Evolutionary conservation across 2,329 filamentous ascomycete species (phyloP), one percentile per base, ranked within the genome.

Genomic region (Penicillium thymicola): DNA sequence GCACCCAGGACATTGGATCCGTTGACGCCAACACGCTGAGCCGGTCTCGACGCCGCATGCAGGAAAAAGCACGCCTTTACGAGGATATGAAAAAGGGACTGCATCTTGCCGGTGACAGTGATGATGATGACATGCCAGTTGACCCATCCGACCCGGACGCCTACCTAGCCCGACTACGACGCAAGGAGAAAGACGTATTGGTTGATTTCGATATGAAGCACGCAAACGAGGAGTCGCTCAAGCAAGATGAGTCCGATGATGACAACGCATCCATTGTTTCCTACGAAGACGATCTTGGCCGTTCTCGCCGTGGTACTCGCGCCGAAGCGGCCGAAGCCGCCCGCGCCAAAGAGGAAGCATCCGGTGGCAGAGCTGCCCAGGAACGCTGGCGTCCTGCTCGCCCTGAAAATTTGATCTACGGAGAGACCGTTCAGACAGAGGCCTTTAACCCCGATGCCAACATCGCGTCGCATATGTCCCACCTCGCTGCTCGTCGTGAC

Each of bases 121-220:
- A 72, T 23, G 72, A 74, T 9, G 75, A 75, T 3, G 68, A 72
- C 43, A 59, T 59, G 52, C 54, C 55, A 9, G 59, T 65, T 16
- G 64, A 65, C 25, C 40, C 40, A 18, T 47, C 54, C 3, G 34
- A 46, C 5, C 50, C 50, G 34, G 72, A 74, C 27, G 70, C 71
- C 16, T 82, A 82, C 54, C 53, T 72, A 59, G 79, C 41, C 83
- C 89, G 63, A 83, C 87, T 69, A 79, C 84, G 65, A 78, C 84
- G 41, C 84, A 86, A 64, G 82, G 72, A 75, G 55, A 69, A 64
- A 36, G 72, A 75, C 52, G 74, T 84, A 25, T 82, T 96, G 27
- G 88, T 99, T 3, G 93, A 99, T 76, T 99, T 99, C 73, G 94
- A 97, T 75, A 82, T 88, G 59, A 99, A 97, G 77, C 97, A 94